A percentile compares a stretch with the other conserved stretches of the same genome.
These are phyloP conservation scores for Geotrichum histeridarum DNA, from an alignment of 1,139 yeast genomes.

Conservation along the genomic window DNA sequence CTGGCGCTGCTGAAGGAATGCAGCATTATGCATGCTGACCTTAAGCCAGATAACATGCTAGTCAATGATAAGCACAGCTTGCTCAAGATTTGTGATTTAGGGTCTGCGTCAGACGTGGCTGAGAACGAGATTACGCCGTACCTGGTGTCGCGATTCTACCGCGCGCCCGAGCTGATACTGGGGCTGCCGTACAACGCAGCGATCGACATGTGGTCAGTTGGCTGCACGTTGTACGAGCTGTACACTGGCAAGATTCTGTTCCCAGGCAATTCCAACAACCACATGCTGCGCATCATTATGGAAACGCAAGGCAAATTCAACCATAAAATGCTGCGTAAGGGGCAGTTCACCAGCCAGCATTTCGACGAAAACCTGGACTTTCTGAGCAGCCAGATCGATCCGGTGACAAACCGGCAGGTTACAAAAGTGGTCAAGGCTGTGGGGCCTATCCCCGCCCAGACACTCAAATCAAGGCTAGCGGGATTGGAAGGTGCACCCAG, in stretches of 20 bases:
- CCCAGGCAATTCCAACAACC: constrained; percentile 55
- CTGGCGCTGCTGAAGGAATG: constrained; percentile 74
- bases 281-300: constrained; percentile 37
- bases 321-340: constrained; percentile 34
- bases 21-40: constrained; percentile 78
- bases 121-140: constrained; percentile 81
- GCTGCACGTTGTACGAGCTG: constrained; percentile 82
- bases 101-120: constrained; percentile 73
- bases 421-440: constrained; percentile 23
- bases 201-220: constrained; percentile 86
- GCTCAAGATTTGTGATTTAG: constrained; percentile 83
- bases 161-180: constrained; percentile 87
- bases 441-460: constrained; percentile 23
- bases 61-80: constrained; percentile 76
- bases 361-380: constrained; percentile 34
- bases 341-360: constrained; percentile 30
- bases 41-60: constrained; percentile 82
- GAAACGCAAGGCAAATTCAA: constrained; percentile 34
- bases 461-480: constrained; percentile 23
- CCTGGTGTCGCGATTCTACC: constrained; percentile 79
- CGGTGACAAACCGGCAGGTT: constrained; percentile 28
- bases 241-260: constrained; percentile 78
- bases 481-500: constrained; percentile 18
- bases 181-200: constrained; percentile 79
- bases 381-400: constrained; percentile 28